Evolutionary conservation across 1,284 basidiomycete genomes (phyloP), one percentile per base, ranked within the genome.

Genomic region (Rhizopogon parksii): DNA sequence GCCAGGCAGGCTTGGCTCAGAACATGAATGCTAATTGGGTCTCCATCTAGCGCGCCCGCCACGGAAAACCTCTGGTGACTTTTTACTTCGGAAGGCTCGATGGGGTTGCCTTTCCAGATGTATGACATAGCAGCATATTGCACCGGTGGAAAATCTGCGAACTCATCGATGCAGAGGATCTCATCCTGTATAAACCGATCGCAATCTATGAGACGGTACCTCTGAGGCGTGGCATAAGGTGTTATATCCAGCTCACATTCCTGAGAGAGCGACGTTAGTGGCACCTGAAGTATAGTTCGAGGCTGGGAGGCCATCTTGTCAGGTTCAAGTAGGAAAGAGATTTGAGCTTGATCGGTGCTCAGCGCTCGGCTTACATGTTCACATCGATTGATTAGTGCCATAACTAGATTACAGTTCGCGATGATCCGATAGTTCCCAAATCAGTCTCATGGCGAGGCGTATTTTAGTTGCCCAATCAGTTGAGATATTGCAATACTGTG

Each of bases 11-110:
- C 57, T 7, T 54, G 30, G 15, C 47, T 27, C 4, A 59, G 47
- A 38, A 57, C 56, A 43, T 56, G 56, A 19, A 59, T 21, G 36
- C 54, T 50, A 36, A 60, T 51, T 12, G 57, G 57, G 36, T 59
- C 57, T 3, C 48, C 59, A 35, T 53, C 52, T n/a, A 57, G 56
- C 6, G 53, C 56, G 2, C 53, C 54, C 40, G 46, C 32, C 14
- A 60, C 57, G 15, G 46, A 39, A 45, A 59, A 56, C 21, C 14
- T 52, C 15, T 32, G 24, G 8, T 9, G 8, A 30, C 2, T 30
- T 9, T 30, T 8, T 9, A 12, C 50, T 11, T 12, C 35, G 37
- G 42, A 11, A 15, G 36, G 36, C 37, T 53, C 40, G 30, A 37
- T 19, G 21, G n/a, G 24, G 25, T 52, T 49, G 5, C 56, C 56